phyloP scores from a whole-genome alignment of 2,329 filamentous ascomycete species.

The Ophiostoma sp. region DNA sequence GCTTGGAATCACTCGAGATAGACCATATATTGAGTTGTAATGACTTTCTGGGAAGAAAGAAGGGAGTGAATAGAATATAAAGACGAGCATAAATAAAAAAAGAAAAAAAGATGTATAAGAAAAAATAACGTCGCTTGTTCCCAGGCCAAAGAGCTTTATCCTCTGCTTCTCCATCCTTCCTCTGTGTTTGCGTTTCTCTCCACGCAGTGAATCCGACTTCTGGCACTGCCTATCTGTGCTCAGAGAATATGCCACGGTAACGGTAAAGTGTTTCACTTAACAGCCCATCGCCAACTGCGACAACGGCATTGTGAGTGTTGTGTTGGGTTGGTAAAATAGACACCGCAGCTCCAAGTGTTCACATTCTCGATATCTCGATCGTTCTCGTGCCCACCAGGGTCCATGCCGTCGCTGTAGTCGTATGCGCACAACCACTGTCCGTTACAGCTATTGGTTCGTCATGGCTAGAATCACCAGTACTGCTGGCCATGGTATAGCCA shows the following conservation, averaged over 20 bases:
- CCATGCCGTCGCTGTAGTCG: neutral
- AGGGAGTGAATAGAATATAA: neutral
- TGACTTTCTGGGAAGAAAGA: neutral
- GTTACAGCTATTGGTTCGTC: neutral
- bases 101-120: neutral
- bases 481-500: constrained; percentile 28
- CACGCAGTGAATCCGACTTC: neutral
- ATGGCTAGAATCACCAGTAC: constrained; percentile 27
- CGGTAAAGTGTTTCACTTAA: neutral
- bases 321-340: neutral
- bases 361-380: neutral
- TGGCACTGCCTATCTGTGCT: neutral
- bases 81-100: neutral
- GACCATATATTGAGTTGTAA: neutral
- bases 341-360: neutral
- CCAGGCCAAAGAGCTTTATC: neutral
- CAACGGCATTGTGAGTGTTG: neutral
- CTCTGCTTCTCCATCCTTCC: neutral
- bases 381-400: neutral
- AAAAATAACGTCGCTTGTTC: neutral
- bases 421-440: neutral
- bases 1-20: neutral
- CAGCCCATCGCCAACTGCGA: neutral
- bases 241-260: neutral
- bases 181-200: neutral